Evolutionary conservation across 2,329 filamentous ascomycete species (phyloP).

Genomic region (Amauroascus niger): DNA sequence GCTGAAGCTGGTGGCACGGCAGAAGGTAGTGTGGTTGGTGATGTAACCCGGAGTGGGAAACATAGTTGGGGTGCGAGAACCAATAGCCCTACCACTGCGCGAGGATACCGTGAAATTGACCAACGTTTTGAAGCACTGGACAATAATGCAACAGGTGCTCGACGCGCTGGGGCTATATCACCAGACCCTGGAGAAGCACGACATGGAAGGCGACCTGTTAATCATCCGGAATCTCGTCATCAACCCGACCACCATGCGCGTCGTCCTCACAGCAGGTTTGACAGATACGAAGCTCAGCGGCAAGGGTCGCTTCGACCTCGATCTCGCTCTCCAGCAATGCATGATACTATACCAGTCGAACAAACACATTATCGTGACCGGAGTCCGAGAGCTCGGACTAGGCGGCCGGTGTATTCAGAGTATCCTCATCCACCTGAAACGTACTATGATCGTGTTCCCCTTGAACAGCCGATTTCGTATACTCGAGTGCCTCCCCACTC

Average conservation of each 20-base stretch:
- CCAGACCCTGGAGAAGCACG: constrained; percentile 19
- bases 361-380: constrained; percentile 22
- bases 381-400: constrained; percentile 18
- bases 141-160: constrained; percentile 6
- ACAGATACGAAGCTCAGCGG: constrained; percentile 23
- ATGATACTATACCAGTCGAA: constrained; percentile 16
- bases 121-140: constrained; percentile 14
- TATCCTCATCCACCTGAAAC: constrained; percentile 16
- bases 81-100: constrained; percentile 14
- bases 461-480: constrained; percentile 16
- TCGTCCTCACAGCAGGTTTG: constrained; percentile 23
- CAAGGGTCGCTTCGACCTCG: constrained; percentile 21
- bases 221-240: constrained; percentile 16
- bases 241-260: constrained; percentile 12
- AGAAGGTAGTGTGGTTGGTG: constrained; percentile 14
- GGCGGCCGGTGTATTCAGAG: constrained; percentile 17
- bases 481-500: constrained; percentile 13
- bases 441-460: constrained; percentile 16
- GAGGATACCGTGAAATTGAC: constrained; percentile 17
- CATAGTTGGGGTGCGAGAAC: constrained; percentile 15
- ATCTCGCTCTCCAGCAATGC: constrained; percentile 23
- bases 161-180: constrained; percentile 13
- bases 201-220: constrained; percentile 16
- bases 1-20: constrained; percentile 13
- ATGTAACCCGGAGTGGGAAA: constrained; percentile 11